Conservation (phyloP, 2,329 filamentous ascomycete species). For the Microsporum canis region DNA sequence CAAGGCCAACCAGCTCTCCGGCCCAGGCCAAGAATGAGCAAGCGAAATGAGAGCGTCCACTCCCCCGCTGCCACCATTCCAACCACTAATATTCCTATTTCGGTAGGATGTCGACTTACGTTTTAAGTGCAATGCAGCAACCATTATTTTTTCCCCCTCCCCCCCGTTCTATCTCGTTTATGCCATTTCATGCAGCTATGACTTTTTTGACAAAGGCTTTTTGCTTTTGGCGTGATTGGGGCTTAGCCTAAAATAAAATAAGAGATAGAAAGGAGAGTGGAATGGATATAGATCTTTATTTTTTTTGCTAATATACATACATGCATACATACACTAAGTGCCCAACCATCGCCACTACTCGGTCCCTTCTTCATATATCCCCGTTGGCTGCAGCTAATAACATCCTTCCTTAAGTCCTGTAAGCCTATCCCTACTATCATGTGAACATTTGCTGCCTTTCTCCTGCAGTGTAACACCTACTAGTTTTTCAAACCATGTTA, state of each 20-base stretch:
- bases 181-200: background rate
- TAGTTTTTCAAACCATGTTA: background rate
- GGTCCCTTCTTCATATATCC: background rate
- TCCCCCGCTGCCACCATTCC: background rate
- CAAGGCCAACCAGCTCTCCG: slow-evolving; percentile 20
- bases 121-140: background rate
- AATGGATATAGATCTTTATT: background rate
- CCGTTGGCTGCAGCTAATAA: background rate
- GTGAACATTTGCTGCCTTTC: background rate
- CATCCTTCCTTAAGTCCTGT: background rate
- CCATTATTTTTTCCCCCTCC: no score
- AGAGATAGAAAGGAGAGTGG: background rate
- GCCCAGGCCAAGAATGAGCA: background rate
- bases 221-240: background rate
- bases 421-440: background rate
- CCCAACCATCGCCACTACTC: background rate
- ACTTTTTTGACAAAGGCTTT: background rate
- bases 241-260: background rate
- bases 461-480: background rate
- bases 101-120: background rate
- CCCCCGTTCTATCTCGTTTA: background rate
- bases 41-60: background rate
- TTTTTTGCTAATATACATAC: background rate
- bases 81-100: background rate
- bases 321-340: background rate